A percentile compares a stretch with the other conserved stretches of the same genome.
Evolutionary conservation across 176 grass and related monocot genomes (phyloP).

Genomic region (Avena atlantica): DNA sequence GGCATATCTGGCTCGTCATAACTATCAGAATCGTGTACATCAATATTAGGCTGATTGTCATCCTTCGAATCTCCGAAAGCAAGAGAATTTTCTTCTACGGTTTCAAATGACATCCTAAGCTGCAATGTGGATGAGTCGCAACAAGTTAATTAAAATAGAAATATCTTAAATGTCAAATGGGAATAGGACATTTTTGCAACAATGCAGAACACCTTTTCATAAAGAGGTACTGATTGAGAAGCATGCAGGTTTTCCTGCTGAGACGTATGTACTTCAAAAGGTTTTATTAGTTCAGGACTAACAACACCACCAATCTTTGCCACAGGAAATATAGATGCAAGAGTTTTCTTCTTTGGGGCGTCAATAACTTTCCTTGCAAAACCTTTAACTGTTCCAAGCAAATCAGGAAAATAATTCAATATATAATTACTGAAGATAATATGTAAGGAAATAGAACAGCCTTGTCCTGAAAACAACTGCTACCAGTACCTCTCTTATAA

Average conservation of each 20-base stretch:
- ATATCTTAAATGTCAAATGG: neutral
- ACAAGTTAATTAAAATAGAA: conserved; percentile 24
- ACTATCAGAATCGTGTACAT: conserved; percentile 38
- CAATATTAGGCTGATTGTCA: conserved; percentile 56
- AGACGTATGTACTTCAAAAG: conserved; percentile 62
- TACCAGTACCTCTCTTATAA: conserved; percentile 73
- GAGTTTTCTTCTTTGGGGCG: conserved; percentile 47
- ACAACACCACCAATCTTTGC: conserved; percentile 66
- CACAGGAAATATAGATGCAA: conserved; percentile 79
- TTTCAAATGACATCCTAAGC: conserved; percentile 79
- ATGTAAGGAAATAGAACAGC: conserved; percentile 35
- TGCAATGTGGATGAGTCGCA: conserved; percentile 44
- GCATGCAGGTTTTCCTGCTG: conserved; percentile 57
- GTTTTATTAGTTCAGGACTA: conserved; percentile 51
- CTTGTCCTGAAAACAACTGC: conserved; percentile 15
- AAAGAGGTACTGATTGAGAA: conserved; percentile 62
- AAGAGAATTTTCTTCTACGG: conserved; percentile 54
- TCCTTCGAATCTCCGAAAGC: conserved; percentile 53
- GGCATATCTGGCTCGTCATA: conserved; percentile 53
- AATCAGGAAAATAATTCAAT: conserved; percentile 45
- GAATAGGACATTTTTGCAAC: conserved; percentile 15
- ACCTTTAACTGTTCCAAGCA: conserved; percentile 69
- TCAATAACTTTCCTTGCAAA: conserved; percentile 53
- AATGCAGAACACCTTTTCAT: conserved; percentile 69
- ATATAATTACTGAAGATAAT: conserved; percentile 31